Base-by-base conservation (phyloP, 2,329 filamentous ascomycete species). In the Cladorrhinum sp. region DNA sequence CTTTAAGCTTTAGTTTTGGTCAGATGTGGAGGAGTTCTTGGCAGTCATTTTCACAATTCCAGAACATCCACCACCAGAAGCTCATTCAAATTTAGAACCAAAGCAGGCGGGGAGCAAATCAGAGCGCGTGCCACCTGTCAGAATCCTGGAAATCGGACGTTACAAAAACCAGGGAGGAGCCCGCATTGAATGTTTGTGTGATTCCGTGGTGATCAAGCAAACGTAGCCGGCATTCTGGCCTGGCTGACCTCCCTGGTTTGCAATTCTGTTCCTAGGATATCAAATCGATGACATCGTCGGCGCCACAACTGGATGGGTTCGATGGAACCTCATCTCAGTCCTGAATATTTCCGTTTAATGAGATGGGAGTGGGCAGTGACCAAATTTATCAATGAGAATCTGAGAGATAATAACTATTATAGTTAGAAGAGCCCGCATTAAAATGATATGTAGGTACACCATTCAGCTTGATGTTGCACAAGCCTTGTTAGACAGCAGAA, bases 161-260 rank as follows among this genome's bases (percentile, higher is more conserved):
- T 57, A 54, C 38, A 50, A 50, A 36, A 8, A 27, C 45, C 29
- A 38, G 20, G 56, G 22, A 13, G 55, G 45, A n/a, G 48, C 41
- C 13, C 18, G 57, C 50, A 54, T 48, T 48, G 41, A 27, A 57
- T 24, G 50, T 54, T 49, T 29, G 22, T 50, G 23, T 38, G 36
- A 12, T 53, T 29, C 49, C 20, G 45, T 18, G 57, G n/a, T 22
- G 55, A 56, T 59, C 45, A 57, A 29, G 48, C 55, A 32, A 16
- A n/a, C 53, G 16, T 36, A 56, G 38, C 53, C 53, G 38, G 38
- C 25, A 25, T 36, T 23, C 22, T 20, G 25, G 22, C 41, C 48
- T 36, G 50, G n/a, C 10, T 25, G 49, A 36, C 61, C 61, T 51
- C 23, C 61, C 61, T 51, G 56, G 58, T 59, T 59, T 32, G 18